phyloP scores from a whole-genome alignment of 2,329 filamentous ascomycete genomes.

The Sarocladium kiliense region DNA sequence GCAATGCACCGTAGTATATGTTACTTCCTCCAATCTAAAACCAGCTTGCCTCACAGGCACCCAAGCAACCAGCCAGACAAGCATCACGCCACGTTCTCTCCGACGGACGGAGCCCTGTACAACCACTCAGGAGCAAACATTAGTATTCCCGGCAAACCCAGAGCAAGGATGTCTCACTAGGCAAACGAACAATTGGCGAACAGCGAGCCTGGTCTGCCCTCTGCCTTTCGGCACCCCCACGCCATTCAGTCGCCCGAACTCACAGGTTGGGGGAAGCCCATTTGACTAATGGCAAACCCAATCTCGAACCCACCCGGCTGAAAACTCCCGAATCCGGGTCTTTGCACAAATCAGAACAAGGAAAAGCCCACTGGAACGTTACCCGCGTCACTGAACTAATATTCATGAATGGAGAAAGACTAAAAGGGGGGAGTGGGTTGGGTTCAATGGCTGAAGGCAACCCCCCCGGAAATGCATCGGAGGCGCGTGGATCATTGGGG shows the following conservation, averaged over 20 bases:
- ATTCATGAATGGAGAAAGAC: background rate
- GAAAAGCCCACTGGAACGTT: background rate
- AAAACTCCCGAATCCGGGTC: background rate
- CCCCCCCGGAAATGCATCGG: background rate
- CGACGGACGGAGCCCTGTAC: background rate
- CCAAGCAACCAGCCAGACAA: background rate
- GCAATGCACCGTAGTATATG: background rate
- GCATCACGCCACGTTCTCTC: background rate
- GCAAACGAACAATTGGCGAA: too few species aligned
- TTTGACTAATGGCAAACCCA: slow-evolving; percentile 2
- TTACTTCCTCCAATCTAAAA: background rate
- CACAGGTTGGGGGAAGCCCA: too few species aligned
- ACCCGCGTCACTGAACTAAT: background rate
- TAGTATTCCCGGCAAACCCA: background rate
- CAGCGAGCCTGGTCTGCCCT: too few species aligned
- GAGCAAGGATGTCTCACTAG: too few species aligned
- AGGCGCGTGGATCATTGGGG: background rate
- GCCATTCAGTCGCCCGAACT: too few species aligned
- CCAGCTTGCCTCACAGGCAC: background rate
- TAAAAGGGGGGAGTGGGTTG: background rate
- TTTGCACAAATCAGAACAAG: background rate
- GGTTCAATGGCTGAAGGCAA: background rate
- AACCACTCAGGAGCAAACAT: background rate
- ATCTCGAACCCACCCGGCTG: background rate
- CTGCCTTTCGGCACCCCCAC: background rate